Evolutionary conservation across 2,329 filamentous ascomycete species (phyloP).

Genomic region (Pestalotiopsis sp.): DNA sequence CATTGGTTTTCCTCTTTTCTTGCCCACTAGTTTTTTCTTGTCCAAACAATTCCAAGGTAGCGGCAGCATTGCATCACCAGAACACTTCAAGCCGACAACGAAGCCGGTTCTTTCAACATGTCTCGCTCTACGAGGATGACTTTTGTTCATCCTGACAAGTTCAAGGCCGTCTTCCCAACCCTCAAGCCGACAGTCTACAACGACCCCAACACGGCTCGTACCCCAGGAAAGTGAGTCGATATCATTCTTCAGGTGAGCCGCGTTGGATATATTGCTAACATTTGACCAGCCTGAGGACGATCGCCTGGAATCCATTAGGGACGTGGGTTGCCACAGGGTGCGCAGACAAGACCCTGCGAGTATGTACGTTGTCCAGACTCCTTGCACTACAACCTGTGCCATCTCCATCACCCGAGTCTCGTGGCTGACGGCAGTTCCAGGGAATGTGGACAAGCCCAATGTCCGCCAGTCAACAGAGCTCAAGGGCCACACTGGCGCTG

Average conservation of each 20-base stretch:
- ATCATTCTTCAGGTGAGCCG: no score
- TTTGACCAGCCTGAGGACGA: conserved; percentile 65
- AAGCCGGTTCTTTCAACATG: conserved; percentile 20
- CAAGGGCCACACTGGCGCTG: conserved; percentile 64
- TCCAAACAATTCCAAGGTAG: no score
- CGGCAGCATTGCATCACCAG: no score
- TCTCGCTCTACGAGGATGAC: conserved; percentile 28
- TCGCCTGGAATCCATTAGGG: conserved; percentile 89
- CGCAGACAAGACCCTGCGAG: conserved; percentile 69
- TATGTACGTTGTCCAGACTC: conserved; percentile 56
- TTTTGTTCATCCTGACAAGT: conserved; percentile 34
- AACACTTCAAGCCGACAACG: neutral
- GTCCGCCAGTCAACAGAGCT: conserved; percentile 77
- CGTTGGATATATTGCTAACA: conserved; percentile 9
- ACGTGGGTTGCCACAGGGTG: conserved; percentile 83
- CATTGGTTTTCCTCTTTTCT: no score
- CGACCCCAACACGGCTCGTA: conserved; percentile 30
- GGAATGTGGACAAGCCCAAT: conserved; percentile 77
- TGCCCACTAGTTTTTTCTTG: no score
- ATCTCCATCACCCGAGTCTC: neutral
- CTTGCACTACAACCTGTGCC: neutral
- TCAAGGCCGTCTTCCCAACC: conserved; percentile 32
- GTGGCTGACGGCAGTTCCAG: conserved; percentile 32
- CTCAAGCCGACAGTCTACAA: conserved; percentile 35
- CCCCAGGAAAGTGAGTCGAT: conserved; percentile 32